phyloP scores from a whole-genome alignment of 176 grass and related monocot species.

The Triticum turgidum region DNA sequence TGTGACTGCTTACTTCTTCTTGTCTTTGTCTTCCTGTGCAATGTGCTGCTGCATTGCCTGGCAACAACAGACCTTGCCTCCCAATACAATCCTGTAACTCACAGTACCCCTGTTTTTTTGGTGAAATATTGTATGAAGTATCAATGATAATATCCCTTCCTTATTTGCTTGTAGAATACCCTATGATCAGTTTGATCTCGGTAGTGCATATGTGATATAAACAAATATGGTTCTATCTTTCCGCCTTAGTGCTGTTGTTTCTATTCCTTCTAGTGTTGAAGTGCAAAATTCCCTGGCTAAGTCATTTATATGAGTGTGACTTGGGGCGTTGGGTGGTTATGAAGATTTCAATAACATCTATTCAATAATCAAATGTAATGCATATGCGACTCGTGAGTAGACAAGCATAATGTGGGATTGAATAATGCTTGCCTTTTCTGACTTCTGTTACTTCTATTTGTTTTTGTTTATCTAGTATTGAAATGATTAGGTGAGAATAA shows the following conservation, averaged over 20 bases:
- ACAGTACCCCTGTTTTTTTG: neutral
- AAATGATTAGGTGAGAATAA: neutral
- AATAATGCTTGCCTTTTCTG: neutral
- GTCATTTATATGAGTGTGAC: neutral
- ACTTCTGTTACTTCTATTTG: neutral
- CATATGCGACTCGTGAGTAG: neutral
- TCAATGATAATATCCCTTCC: neutral
- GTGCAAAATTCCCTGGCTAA: neutral
- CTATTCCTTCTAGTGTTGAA: neutral
- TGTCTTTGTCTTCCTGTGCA: neutral
- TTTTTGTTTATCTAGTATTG: neutral
- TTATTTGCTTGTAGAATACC: neutral
- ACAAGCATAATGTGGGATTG: neutral
- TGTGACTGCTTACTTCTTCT: neutral
- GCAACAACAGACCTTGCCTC: neutral
- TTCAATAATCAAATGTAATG: neutral
- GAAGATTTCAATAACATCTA: neutral
- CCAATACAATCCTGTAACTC: neutral
- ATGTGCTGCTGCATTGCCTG: neutral
- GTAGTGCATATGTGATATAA: neutral
- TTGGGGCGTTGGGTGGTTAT: neutral
- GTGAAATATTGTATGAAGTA: neutral
- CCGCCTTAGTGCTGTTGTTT: neutral
- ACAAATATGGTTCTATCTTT: neutral
- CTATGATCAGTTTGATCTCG: neutral